Evolutionary conservation across 148 eudicot species (phyloP).

Genomic region (Vaccinium darrowii): DNA sequence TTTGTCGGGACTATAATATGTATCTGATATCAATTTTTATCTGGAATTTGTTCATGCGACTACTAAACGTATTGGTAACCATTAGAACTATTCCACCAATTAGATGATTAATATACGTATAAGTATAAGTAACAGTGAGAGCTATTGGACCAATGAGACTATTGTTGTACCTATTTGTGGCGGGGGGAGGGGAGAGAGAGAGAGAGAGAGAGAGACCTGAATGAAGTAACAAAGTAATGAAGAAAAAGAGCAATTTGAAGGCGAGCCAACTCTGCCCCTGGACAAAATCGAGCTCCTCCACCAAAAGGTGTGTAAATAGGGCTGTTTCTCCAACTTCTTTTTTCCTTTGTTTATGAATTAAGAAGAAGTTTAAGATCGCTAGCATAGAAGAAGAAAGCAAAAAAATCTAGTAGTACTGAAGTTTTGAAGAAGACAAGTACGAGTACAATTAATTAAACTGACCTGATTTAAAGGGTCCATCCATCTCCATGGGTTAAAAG

Average conservation of each 20-base stretch:
- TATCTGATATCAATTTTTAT: too few species aligned
- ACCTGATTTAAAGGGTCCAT: conserved; percentile 47
- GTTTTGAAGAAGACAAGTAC: neutral
- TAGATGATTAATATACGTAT: too few species aligned
- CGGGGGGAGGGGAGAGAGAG: neutral
- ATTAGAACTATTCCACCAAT: too few species aligned
- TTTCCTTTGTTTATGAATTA: conserved; percentile 30
- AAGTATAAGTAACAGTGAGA: too few species aligned
- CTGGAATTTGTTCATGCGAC: too few species aligned
- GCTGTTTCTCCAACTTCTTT: conserved; percentile 53
- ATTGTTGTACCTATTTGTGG: too few species aligned
- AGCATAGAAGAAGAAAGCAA: too few species aligned
- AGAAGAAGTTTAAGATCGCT: neutral
- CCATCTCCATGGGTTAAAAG: conserved; percentile 62
- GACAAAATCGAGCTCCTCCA: conserved; percentile 57
- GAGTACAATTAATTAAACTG: neutral
- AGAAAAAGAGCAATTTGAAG: conserved; percentile 56
- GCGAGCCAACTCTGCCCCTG: conserved; percentile 66
- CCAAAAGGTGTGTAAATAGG: conserved; percentile 50
- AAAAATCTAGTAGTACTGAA: too few species aligned
- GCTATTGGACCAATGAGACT: too few species aligned
- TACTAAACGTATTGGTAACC: too few species aligned
- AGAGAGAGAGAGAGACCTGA: conserved; percentile 29
- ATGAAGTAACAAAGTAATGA: conserved; percentile 45
- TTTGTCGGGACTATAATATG: too few species aligned